Evolutionary conservation across 305 asterid genomes (phyloP), one percentile per base, ranked within the genome.

Genomic region (Striga hermonthica): DNA sequence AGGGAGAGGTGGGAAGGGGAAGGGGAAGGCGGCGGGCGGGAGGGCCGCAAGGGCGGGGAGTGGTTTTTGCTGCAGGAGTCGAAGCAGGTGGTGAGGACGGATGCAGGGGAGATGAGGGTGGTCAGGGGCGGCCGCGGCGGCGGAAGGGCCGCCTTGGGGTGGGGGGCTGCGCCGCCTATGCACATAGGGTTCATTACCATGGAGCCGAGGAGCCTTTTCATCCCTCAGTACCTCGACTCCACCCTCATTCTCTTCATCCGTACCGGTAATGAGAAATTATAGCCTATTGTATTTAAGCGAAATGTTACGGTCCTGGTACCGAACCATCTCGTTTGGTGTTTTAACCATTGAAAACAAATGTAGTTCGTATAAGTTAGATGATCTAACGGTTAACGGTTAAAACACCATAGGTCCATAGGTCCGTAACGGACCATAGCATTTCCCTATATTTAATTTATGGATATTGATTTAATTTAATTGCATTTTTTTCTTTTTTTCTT

Each of bases 151-250:
- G 8, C 72, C 53, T 8, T 74, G 48, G 65, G 56, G 43, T 8
- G 72, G 48, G 65, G 56, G 43, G 78, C 64, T 9, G 81, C 84
- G 9, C 12, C 58, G 10, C 59, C 59, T 10, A 73, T 91, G 86
- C 86, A 84, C 34, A 67, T 91, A 63, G 95, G 89, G 0, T 87
- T 87, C 78, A 84, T 87, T 6, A 85, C 93, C 0, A 87, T 92
- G 97, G 95, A 89, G 74, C 93, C 97, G 0, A 72, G 60, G 7
- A 74, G 72, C 68, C 78, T 89, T 7, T 84, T 92, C 83, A 72
- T 89, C 36, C 98, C 98, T 73, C 97, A 89, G 78, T 89, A 87
- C 45, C 83, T 92, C 49, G 97, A 89, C 79, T 78, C 91, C 57
- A 77, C 71, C 71, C 80, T 87, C 70, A 78, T 85, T 36, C 80